Evolutionary conservation across 2,329 filamentous ascomycete genomes (phyloP), one percentile per base, ranked within the genome.

Genomic region (Trichoderma brevicompactum): DNA sequence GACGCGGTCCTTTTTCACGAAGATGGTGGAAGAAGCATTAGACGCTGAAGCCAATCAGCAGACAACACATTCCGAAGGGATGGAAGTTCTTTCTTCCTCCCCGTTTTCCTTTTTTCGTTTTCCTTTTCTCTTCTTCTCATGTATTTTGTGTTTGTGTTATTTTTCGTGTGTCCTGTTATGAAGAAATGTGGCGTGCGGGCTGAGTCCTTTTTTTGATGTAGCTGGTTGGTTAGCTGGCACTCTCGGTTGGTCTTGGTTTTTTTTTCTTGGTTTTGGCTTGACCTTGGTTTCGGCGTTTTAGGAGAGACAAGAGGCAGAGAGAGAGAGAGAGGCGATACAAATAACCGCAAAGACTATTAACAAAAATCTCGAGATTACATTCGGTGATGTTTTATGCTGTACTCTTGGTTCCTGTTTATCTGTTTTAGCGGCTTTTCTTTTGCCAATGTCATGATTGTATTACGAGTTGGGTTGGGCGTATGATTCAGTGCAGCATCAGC

Each of bases 21-120:
- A 23, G 46, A 28, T 38, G 17, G 17, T 34, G 40, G 28, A 34
- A 44, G 23, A 23, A 32, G 38, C 48, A 52, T 43, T 52, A 61
- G 48, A 52, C 36, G 46, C 48, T 28, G 38, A 52, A 44, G 7
- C 17, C 28, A 61, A n/a, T 52, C 38, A 43, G 46, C 48, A 53
- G 17, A 53, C 17, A 38, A n/a, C 49, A 63, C 49, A 54, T 53
- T 44, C 28, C 17, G 3, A 53, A 6, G 49, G 40, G 49, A 40
- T 46, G 49, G 54, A 17, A 19, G 44, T 60, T 12, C 13, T 44
- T 38, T 17, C 23, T 36, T 8, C 15, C 2, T 15, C 28, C n/a
- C n/a, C 17, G n/a, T n/a, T n/a, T 40, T 17, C 43, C 53, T 63
- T 68, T 19, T 67, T 66, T 64, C 43, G 41, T 43, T 65, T 65